Conservation (phyloP, 805 yeast genomes). For the Wickerhamomyces sydowiorum region DNA sequence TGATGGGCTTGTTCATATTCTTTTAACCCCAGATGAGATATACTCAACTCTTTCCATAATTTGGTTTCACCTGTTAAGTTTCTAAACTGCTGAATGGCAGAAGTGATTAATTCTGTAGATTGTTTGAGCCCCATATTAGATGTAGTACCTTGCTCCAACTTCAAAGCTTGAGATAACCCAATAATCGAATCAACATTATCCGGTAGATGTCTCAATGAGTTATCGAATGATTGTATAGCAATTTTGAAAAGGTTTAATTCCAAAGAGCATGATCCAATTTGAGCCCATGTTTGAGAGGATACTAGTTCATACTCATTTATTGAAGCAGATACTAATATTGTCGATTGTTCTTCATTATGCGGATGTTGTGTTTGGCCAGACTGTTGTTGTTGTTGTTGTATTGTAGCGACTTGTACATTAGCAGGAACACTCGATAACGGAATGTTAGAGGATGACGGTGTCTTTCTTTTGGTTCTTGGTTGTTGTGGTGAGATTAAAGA, state of each 20-base stretch:
- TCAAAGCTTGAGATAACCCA: constrained; percentile 12
- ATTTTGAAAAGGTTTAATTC: constrained; percentile 28
- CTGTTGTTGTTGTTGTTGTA: too few relatives aligned
- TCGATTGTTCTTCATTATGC: not conserved
- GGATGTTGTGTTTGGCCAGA: not conserved
- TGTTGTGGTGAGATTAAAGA: not conserved
- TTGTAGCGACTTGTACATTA: too few relatives aligned
- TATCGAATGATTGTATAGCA: constrained; percentile 11
- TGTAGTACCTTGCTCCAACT: constrained; percentile 5
- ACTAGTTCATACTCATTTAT: not conserved
- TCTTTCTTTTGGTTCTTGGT: not conserved
- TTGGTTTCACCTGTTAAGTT: constrained; percentile 31
- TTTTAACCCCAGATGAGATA: constrained; percentile 41
- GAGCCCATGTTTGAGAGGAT: constrained; percentile 38
- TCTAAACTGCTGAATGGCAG: constrained; percentile 25
- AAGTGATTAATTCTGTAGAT: constrained; percentile 13
- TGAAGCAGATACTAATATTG: not conserved
- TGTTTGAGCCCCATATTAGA: constrained; percentile 10
- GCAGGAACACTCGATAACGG: not conserved
- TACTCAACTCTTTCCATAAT: constrained; percentile 45
- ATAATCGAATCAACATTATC: constrained; percentile 16
- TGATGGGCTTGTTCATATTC: constrained; percentile 48
- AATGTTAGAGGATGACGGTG: not conserved
- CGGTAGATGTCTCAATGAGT: constrained; percentile 18
- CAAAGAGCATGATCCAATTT: constrained; percentile 41